Evolutionary conservation across 345 rosid species (phyloP).

Genomic region (Pistacia integerrima): DNA sequence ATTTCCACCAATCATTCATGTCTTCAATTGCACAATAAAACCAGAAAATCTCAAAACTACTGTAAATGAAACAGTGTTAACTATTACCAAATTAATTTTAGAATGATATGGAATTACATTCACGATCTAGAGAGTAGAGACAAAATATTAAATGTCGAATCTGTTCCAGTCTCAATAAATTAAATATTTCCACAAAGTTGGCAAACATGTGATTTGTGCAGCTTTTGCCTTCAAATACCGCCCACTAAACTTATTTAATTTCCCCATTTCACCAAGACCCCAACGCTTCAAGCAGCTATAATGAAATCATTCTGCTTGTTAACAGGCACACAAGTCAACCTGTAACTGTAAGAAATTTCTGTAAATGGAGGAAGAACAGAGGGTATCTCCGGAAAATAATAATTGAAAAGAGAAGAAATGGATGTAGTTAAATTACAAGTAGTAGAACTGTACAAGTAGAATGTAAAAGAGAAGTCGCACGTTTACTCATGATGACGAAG

Average conservation of each 20-base stretch:
- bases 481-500: conserved; percentile 38
- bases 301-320: background rate
- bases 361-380: background rate
- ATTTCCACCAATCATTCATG: no score
- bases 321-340: background rate
- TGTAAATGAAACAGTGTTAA: no score
- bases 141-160: background rate
- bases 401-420: background rate
- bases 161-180: background rate
- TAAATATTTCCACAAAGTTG: conserved; percentile 24
- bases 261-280: background rate
- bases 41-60: no score
- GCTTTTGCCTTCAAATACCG: conserved; percentile 34
- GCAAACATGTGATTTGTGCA: conserved; percentile 50
- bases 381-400: background rate
- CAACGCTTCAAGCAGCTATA: background rate
- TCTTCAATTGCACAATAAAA: no score
- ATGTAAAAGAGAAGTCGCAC: conserved; percentile 22
- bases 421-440: background rate
- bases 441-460: background rate
- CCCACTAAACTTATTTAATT: background rate
- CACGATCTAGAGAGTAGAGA: background rate
- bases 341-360: background rate
- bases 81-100: background rate
- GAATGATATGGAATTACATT: background rate